Conservation (phyloP, 2,329 filamentous ascomycete species). For the Diaporthe ilicicola region DNA sequence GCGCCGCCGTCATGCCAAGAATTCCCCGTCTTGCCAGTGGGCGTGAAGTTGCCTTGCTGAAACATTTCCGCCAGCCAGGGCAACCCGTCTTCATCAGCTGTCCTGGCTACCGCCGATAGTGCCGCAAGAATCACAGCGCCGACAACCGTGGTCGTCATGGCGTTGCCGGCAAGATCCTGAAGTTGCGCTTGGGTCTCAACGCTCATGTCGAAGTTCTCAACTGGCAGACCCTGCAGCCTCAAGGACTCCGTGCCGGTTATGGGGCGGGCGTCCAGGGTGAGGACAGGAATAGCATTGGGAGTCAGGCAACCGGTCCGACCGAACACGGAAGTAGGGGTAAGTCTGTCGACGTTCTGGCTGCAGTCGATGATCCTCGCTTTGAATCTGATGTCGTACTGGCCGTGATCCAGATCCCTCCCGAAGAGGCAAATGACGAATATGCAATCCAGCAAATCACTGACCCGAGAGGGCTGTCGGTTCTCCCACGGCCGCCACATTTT, state of each 20-base stretch:
- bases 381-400: conserved; percentile 58
- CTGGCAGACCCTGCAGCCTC: conserved; percentile 73
- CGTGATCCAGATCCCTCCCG: background rate
- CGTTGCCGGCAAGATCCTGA: conserved; percentile 79
- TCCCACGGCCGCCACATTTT: conserved; percentile 56
- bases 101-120: conserved; percentile 44
- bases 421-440: conserved; percentile 45
- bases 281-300: conserved; percentile 68
- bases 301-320: conserved; percentile 75
- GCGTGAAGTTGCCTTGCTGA: background rate
- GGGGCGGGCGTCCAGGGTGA: conserved; percentile 67
- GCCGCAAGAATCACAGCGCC: conserved; percentile 68
- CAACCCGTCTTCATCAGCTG: background rate
- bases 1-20: background rate
- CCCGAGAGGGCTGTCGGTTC: conserved; percentile 61
- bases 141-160: conserved; percentile 80
- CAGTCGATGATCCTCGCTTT: conserved; percentile 66
- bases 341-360: conserved; percentile 77
- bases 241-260: conserved; percentile 71
- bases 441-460: conserved; percentile 74
- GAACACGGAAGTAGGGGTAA: conserved; percentile 46
- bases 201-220: conserved; percentile 69
- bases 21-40: background rate
- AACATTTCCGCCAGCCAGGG: conserved; percentile 20
- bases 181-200: conserved; percentile 69